These are phyloP conservation scores for Xylaria scruposa DNA, from an alignment of 495 filamentous ascomycete species.

Conservation along the genomic window DNA sequence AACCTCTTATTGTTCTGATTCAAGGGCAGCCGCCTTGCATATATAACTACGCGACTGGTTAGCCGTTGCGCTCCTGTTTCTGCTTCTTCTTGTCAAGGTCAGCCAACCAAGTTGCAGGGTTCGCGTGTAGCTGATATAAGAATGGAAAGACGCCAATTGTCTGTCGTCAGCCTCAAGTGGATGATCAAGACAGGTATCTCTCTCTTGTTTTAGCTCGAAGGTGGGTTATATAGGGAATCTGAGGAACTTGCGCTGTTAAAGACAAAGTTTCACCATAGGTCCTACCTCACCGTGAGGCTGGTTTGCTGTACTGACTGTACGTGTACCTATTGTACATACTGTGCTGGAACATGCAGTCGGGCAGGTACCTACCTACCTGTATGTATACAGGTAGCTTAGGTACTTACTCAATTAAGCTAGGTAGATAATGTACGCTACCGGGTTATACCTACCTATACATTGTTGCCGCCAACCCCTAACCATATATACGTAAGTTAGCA, in stretches of 20 bases:
- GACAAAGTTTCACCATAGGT: neutral
- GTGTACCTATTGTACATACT: neutral
- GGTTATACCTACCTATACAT: too few species aligned
- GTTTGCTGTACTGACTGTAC: neutral
- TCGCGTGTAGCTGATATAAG: neutral
- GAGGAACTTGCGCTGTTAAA: neutral
- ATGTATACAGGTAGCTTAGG: neutral
- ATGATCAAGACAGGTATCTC: neutral
- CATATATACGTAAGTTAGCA: too few species aligned
- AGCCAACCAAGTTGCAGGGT: neutral
- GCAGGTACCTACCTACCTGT: neutral
- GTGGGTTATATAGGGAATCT: neutral
- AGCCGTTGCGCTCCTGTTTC: neutral
- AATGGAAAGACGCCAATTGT: neutral
- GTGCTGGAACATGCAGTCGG: neutral
- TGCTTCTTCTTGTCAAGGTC: neutral
- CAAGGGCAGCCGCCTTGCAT: neutral
- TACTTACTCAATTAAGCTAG: neutral
- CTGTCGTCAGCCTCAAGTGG: neutral
- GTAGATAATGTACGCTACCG: too few species aligned
- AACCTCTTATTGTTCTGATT: neutral
- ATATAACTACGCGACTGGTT: neutral
- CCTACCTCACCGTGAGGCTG: too few species aligned
- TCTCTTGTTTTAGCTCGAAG: neutral
- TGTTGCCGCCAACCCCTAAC: too few species aligned